These are phyloP conservation scores for Whalleya microplaca DNA, from an alignment of 2,329 filamentous ascomycete species.

Conservation along the genomic window DNA sequence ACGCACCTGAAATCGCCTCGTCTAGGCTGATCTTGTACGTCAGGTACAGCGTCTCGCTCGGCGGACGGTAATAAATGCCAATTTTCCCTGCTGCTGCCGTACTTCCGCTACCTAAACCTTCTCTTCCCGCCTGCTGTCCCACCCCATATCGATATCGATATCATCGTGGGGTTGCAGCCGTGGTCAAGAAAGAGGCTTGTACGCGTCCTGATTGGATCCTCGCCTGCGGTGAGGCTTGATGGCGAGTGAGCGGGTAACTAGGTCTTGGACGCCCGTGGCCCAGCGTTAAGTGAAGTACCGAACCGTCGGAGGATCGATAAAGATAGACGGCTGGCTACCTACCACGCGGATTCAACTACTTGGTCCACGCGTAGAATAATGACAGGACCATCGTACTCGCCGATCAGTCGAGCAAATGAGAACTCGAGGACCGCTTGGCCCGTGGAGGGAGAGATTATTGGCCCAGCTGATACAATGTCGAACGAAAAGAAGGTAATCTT, in stretches of 20 bases:
- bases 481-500: not conserved
- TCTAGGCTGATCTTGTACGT: constrained; percentile 17
- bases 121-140: constrained; percentile 19
- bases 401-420: constrained; percentile 4
- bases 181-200: constrained; percentile 6
- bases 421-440: not conserved
- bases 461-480: constrained; percentile 8
- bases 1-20: constrained; percentile 14
- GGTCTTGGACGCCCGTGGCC: not conserved
- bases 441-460: constrained; percentile 2
- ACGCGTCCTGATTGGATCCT: constrained; percentile 15
- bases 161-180: constrained; percentile 21
- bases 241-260: not conserved
- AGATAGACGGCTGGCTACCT: not conserved
- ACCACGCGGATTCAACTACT: not conserved
- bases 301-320: constrained; percentile 5
- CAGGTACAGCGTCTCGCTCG: constrained; percentile 26
- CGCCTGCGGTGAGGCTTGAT: constrained; percentile 17
- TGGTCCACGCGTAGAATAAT: not conserved
- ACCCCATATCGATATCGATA: constrained; percentile 14
- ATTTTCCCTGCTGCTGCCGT: not conserved
- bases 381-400: not conserved
- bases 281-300: constrained; percentile 15
- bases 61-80: constrained; percentile 13
- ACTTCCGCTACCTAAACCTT: constrained; percentile 6